These are phyloP conservation scores for Erysimum cheiri DNA, from an alignment of 441 rosid genomes.

Conservation along the genomic window DNA sequence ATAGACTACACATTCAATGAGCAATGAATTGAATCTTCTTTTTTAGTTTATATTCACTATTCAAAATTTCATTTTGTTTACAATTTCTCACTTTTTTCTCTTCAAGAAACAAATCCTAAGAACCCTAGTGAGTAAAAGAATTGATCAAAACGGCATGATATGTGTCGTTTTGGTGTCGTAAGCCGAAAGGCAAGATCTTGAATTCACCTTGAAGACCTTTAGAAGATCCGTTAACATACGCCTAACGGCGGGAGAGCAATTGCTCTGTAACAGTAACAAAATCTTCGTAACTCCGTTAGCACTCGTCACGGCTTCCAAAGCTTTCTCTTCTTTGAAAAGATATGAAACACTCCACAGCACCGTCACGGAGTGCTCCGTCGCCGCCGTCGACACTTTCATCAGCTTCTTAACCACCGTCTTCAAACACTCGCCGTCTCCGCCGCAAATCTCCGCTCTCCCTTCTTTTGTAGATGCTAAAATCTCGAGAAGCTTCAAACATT, in stretches of 20 bases:
- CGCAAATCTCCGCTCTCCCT: constrained; percentile 61
- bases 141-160: constrained; percentile 83
- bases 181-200: constrained; percentile 67
- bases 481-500: constrained; percentile 72
- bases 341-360: constrained; percentile 79
- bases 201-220: constrained; percentile 65
- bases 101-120: constrained; percentile 29
- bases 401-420: constrained; percentile 65
- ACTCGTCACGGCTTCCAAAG: constrained; percentile 63
- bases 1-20: constrained; percentile 26
- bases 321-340: constrained; percentile 65
- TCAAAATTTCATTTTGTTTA: constrained; percentile 44
- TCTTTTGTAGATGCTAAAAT: constrained; percentile 60
- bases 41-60: constrained; percentile 38
- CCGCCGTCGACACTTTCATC: constrained; percentile 65
- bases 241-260: constrained; percentile 75
- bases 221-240: constrained; percentile 80
- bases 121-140: constrained; percentile 22
- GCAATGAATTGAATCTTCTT: constrained; percentile 40
- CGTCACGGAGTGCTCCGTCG: constrained; percentile 84
- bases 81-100: constrained; percentile 9
- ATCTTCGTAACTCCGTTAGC: constrained; percentile 75
- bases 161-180: constrained; percentile 92
- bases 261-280: constrained; percentile 85
- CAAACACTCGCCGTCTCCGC: constrained; percentile 49